Evolutionary conservation across 1,284 basidiomycete species (phyloP), one percentile per base, ranked within the genome.

Genomic region (Prillingera fragicola): DNA sequence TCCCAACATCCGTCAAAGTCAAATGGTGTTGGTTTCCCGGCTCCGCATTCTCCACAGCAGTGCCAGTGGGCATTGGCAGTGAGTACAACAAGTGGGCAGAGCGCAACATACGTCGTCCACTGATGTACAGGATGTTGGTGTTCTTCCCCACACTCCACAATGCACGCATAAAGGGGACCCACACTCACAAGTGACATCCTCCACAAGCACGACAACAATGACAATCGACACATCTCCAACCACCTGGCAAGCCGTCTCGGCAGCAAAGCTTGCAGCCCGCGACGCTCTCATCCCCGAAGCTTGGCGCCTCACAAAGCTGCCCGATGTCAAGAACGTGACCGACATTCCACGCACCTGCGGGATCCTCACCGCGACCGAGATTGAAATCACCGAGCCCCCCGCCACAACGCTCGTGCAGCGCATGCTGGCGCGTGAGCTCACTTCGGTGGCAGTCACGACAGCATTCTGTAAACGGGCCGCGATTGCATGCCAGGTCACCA

Each of bases 301-400:
- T 46, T 84, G 80, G 81, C 54, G 76, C 23, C 70, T 48, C 12
- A 34, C n/a, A n/a, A n/a, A n/a, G n/a, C n/a, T n/a, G n/a, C n/a
- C 50, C 3, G 35, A 50, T n/a, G 43, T 38, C 15, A 64, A 76
- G 33, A 76, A 81, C 60, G 79, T 86, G 18, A 73, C 75, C 17
- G 62, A 70, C 38, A 67, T 83, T 34, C 82, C 83, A 1, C 71
- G 71, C 41, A 68, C 73, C 7, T 80, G 78, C 56, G 81, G 82
- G 3, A 55, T 86, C 5, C 72, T 88, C 27, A 74, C 76, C 1
- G 38, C 63, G 3, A 71, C 67, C 31, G 85, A 88, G 58, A 59
- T 85, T 6, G 77, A 78, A 45, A 83, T 87, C 19, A 85, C 84
- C 5, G 74, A 75, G 38, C 70, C 51, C 71, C 17, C 64, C 38